A percentile compares a stretch with the other conserved stretches of the same genome.
These are phyloP conservation scores for Gentiana dahurica DNA, from an alignment of 257 asterid species.

Conservation along the genomic window DNA sequence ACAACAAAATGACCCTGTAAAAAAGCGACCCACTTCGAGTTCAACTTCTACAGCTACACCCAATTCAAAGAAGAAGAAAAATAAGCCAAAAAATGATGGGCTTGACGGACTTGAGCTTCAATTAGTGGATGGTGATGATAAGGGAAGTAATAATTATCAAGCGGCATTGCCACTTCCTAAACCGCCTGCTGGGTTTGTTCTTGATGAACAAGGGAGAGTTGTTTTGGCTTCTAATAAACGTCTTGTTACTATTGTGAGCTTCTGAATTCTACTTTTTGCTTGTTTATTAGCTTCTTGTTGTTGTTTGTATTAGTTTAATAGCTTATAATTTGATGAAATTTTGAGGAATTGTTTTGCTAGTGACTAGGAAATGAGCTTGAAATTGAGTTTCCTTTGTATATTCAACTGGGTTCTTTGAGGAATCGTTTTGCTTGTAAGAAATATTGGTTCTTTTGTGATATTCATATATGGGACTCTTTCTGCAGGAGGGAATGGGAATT, in stretches of 20 bases:
- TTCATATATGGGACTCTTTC: too few species aligned
- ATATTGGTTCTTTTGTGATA: too few species aligned
- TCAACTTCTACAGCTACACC: neutral
- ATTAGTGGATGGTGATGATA: conserved; percentile 9
- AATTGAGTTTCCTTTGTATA: neutral
- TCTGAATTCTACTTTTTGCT: neutral
- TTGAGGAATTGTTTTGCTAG: neutral
- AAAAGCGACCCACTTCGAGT: conserved; percentile 21
- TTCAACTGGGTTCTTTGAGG: neutral
- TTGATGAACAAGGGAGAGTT: conserved; percentile 81
- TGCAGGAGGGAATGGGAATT: too few species aligned
- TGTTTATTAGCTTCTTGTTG: neutral
- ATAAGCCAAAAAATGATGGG: conserved; percentile 9
- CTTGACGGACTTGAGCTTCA: conserved; percentile 10
- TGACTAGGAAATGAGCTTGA: neutral
- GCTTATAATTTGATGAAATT: neutral
- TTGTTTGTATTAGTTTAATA: neutral
- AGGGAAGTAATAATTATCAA: conserved; percentile 12
- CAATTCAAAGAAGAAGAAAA: conserved; percentile 16
- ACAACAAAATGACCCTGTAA: conserved; percentile 27
- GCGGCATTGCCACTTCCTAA: conserved; percentile 64
- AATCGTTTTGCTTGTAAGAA: too few species aligned
- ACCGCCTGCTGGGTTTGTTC: conserved; percentile 91
- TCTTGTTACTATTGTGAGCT: conserved; percentile 65
- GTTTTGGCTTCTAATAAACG: conserved; percentile 80